phyloP scores from a whole-genome alignment of 352 stramenopile species.

The Lagenidium giganteum region DNA sequence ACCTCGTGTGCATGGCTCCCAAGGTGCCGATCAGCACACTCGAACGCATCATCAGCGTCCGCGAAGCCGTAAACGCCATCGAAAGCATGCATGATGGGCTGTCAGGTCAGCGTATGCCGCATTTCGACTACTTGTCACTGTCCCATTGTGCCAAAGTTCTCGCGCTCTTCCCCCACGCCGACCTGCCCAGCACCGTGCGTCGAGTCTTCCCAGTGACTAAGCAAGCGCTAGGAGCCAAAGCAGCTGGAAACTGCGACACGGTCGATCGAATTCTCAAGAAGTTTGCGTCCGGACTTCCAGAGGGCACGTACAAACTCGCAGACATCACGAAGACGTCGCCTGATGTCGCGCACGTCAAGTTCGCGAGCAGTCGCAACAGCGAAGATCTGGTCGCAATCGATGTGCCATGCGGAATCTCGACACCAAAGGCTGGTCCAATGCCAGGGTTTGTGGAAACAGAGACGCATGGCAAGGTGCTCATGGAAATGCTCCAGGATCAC shows the following conservation, averaged over 20 bases:
- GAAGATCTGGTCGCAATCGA: constrained; percentile 14
- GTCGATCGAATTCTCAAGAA: constrained; percentile 54
- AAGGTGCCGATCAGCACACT: constrained; percentile 42
- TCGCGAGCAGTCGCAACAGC: background rate
- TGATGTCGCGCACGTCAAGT: constrained; percentile 11
- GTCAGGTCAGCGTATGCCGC: constrained; percentile 49
- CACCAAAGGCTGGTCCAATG: constrained; percentile 18
- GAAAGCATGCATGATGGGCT: constrained; percentile 45
- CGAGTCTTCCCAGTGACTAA: constrained; percentile 57
- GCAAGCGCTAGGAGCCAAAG: constrained; percentile 35
- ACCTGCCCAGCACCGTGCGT: constrained; percentile 25
- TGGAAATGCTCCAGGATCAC: constrained; percentile 80
- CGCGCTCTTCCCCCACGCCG: constrained; percentile 39
- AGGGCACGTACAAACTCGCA: constrained; percentile 29
- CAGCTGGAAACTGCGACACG: constrained; percentile 35
- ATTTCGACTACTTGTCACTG: constrained; percentile 65
- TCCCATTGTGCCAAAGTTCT: constrained; percentile 52
- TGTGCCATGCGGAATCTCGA: constrained; percentile 38
- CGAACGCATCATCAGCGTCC: constrained; percentile 68
- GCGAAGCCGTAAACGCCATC: constrained; percentile 66
- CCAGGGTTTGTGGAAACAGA: constrained; percentile 57
- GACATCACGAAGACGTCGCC: constrained; percentile 22
- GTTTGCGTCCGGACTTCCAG: constrained; percentile 21
- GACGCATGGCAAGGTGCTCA: constrained; percentile 38
- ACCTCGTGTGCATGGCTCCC: constrained; percentile 35